A percentile compares a stretch with the other conserved stretches of the same genome.
phyloP scores from a whole-genome alignment of 2,329 filamentous ascomycete species.

The Dryadomyces quercivorus region DNA sequence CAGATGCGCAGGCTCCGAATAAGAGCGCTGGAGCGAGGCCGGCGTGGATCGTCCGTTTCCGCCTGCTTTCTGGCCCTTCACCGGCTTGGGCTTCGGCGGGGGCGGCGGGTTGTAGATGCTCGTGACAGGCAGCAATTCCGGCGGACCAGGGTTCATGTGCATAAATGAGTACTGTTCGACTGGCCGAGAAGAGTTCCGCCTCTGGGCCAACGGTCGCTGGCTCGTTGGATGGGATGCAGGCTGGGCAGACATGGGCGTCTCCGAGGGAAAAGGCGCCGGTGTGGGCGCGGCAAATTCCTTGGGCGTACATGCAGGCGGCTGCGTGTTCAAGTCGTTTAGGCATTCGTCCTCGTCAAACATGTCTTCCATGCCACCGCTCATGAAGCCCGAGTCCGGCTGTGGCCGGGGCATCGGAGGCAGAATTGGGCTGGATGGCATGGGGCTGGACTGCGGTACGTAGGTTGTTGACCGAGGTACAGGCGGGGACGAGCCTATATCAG shows the following conservation, averaged over 20 bases:
- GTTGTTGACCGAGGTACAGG: constrained; percentile 56
- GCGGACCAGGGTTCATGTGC: constrained; percentile 29
- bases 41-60: neutral
- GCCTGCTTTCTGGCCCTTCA: constrained; percentile 3
- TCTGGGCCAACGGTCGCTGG: constrained; percentile 15
- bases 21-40: constrained; percentile 8
- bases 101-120: constrained; percentile 28
- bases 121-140: constrained; percentile 28
- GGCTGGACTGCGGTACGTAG: constrained; percentile 40
- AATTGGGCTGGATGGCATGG: constrained; percentile 68
- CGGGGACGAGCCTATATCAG: constrained; percentile 80
- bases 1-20: constrained; percentile 8
- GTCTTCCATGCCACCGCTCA: constrained; percentile 66
- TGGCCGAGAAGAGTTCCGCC: constrained; percentile 9
- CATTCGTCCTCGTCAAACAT: constrained; percentile 50
- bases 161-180: constrained; percentile 23
- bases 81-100: constrained; percentile 4
- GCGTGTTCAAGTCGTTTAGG: constrained; percentile 6
- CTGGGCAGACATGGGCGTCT: neutral
- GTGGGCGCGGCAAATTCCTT: constrained; percentile 3
- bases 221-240: constrained; percentile 10
- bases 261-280: constrained; percentile 1
- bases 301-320: constrained; percentile 1
- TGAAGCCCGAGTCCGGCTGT: constrained; percentile 67
- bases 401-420: constrained; percentile 51